Base-by-base conservation (phyloP, 768 basidiomycete species). In the Gyrodon lividus region DNA sequence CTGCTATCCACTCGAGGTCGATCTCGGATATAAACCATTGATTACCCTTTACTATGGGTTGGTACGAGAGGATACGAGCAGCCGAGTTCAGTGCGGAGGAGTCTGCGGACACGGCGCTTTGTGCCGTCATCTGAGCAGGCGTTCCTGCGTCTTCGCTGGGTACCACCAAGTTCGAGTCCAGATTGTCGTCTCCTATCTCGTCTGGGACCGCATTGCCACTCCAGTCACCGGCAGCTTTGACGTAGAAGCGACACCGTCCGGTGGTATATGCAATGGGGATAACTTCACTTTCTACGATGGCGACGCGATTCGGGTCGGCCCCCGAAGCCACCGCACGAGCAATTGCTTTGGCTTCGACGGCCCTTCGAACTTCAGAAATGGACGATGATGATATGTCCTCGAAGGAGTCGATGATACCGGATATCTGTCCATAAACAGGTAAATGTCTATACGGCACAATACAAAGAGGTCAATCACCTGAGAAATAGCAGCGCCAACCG, bases 171-270 rank as follows among this genome's bases (percentile, higher is more conserved):
- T 42, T 38, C 24, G 46, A 28, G 20, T 22, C 31, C 13, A 41
- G 13, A 12, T 59, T 57, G 1, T 30, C n/a, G n/a, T 52, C 56
- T 7, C 66, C 60, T 46, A 51, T 55, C 33, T 59, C 53, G 41
- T 57, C 60, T 7, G 62, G 57, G n/a, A 62, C 56, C 9, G 58
- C 54, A 16, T 50, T 26, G 33, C 67, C 69, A 43, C 62, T 58
- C 67, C 67, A 71, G 44, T 85, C 81, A 1, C 85, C 84, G 4
- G 81, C 79, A 1, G 81, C 85, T 55, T 79, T 77, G 54, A 84
- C 81, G 54, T 82, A 79, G 58, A 86, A 70, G 23, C 67, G 69
- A 24, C 69, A 69, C 43, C 69, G 62, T 39, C 67, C 67, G 4
- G 59, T 35, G 43, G 67, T 69, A 54, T 69, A 69, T 12, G 67